Base-by-base conservation (phyloP, 139 green algal species). In the Yamagishiella unicocca region DNA sequence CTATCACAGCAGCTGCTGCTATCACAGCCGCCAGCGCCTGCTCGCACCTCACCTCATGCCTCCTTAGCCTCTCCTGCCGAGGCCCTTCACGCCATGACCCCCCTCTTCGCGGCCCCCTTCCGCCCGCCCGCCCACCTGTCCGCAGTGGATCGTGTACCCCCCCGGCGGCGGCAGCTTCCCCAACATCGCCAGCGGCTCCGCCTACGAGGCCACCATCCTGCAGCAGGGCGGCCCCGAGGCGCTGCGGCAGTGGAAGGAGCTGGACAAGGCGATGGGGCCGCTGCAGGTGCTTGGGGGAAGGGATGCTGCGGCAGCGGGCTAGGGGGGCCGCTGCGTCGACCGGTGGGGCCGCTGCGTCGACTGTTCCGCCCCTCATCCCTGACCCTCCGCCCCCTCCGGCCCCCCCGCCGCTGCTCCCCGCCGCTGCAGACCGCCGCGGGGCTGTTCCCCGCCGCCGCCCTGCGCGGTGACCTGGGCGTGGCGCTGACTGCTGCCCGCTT, bases 61-160 rank as follows among this genome's bases (percentile, higher is more conserved):
- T n/a, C n/a, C n/a, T n/a, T n/a, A n/a, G n/a, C n/a, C n/a, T n/a
- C n/a, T n/a, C n/a, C n/a, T n/a, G n/a, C n/a, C n/a, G n/a, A n/a
- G n/a, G n/a, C n/a, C n/a, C n/a, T 42, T 12, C 22, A 42, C n/a
- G 31, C 35, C 67, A 8, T 12, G 29, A 2, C 67, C 35, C 67
- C 67, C 42, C n/a, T 1, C 29, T 31, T 33, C 38, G 27, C 31
- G 38, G 19, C 37, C n/a, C 37, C 24, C 12, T 17, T 31, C 3
- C 31, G 25, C 64, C 4, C 24, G 29, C 64, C 10, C 10, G 24
- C 70, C 50, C 17, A 12, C 12, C 50, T 58, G 50, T 74, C 27
- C 84, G 90, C 90, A 96, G 93, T 98, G 96, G 96, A 88, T 96
- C 17, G 92, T 96, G 70, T 95, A 98, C 82, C 90, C 91, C 0